Base-by-base conservation (phyloP, 2,329 filamentous ascomycete genomes). In the Aspergillus proliferans region DNA sequence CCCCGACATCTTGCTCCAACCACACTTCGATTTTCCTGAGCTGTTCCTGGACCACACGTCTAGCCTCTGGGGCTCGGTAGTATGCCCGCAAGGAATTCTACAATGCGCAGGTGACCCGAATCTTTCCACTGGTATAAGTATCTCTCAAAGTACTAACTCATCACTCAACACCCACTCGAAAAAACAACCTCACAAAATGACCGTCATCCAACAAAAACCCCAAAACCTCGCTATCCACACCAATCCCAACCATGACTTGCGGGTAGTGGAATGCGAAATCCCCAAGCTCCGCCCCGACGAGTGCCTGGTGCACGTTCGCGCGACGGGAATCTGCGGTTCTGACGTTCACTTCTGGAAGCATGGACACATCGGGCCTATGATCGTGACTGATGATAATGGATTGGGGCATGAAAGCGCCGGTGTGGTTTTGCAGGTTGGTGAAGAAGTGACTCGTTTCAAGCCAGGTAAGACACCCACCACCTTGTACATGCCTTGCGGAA, bases 341-440 rank as follows among this genome's bases (percentile, higher is more conserved):
- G 54, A 58, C 19, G 52, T 56, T 4, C 54, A 58, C 33, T 58
- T 56, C 45, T 58, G 55, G 55, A 55, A 58, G 38, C 55, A 56
- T 30, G 55, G 55, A 12, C 48, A 48, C 8, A 56, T 58, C 3
- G 54, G 55, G 1, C 48, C 47, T 1, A 56, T 56, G 52, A 38
- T 58, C 7, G 55, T 58, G 14, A 58, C 50, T 1, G 53, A 52
- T 0, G 55, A 58, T 39, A 58, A 56, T n/a, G 55, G 55, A 2
- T 45, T 58, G 3, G 55, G 55, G 5, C 55, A 58, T 36, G 55
- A 58, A 34, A 58, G 55, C 45, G 53, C 55, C 7, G 55, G 55
- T 1, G 46, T 58, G 1, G 50, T 58, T 3, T 14, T 56, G 4
- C 30, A 52, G 18, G 55, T 58, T 1, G 55, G 55, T 2, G 47